Percentiles rank a stretch among this genome's conserved stretches.
Evolutionary conservation across 2,329 filamentous ascomycete species (phyloP).

Genomic region (Neophaeococcomyces aloes): DNA sequence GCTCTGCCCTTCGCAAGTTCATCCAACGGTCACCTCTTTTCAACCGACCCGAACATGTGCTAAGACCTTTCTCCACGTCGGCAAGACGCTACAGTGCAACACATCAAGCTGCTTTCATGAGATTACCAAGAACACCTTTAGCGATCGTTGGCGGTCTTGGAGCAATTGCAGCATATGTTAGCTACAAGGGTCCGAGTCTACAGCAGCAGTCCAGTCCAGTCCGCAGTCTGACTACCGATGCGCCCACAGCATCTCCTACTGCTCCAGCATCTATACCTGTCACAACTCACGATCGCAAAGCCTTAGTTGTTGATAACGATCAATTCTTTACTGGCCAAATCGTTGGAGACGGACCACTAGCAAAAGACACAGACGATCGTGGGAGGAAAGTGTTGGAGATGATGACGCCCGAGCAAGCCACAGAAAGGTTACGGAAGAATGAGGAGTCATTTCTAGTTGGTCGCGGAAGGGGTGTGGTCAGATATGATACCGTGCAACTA

Average conservation of each 20-base stretch:
- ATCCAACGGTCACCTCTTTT: conserved; percentile 24
- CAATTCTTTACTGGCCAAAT: conserved; percentile 82
- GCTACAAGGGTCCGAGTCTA: conserved; percentile 31
- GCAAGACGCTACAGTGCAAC: conserved; percentile 29
- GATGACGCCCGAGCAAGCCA: conserved; percentile 89
- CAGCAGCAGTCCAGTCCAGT: conserved; percentile 11
- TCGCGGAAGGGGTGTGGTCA: conserved; percentile 77
- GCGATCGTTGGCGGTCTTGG: conserved; percentile 39
- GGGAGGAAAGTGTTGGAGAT: conserved; percentile 86
- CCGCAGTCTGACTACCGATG: conserved; percentile 15
- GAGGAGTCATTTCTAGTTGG: conserved; percentile 89
- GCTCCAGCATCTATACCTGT: conserved; percentile 26
- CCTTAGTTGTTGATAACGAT: conserved; percentile 80
- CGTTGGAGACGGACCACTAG: conserved; percentile 72
- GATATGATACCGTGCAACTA: conserved; percentile 89
- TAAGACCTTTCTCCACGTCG: conserved; percentile 27
- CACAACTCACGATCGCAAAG: conserved; percentile 37
- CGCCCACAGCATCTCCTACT: conserved; percentile 10
- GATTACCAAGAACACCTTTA: conserved; percentile 39
- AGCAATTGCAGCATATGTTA: conserved; percentile 40
- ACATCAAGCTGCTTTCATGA: conserved; percentile 37
- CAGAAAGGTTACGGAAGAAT: conserved; percentile 73
- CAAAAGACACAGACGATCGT: conserved; percentile 76
- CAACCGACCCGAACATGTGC: conserved; percentile 30
- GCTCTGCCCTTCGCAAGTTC: conserved; percentile 35